Evolutionary conservation across 192 early-diverging fungal species (phyloP).

Genomic region (Glomus cerebriforme): DNA sequence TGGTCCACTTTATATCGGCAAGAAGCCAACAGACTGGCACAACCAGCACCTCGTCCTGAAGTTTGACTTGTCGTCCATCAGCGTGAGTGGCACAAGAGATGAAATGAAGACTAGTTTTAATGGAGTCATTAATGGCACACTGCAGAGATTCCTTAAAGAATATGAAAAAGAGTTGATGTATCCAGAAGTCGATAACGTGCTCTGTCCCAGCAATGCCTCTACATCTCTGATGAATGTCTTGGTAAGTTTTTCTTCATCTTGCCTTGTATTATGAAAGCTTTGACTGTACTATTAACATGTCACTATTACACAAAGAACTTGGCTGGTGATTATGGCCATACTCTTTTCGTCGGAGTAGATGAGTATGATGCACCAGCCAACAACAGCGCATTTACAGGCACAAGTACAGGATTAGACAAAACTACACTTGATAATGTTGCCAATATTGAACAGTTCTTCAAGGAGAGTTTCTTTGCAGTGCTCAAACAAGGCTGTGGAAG

Average conservation of each 20-base stretch:
- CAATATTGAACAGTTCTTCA: constrained; percentile 37
- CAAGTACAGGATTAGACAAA: constrained; percentile 28
- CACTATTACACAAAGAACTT: constrained; percentile 32
- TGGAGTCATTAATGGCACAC: neutral
- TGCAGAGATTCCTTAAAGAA: constrained; percentile 25
- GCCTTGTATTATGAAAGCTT: constrained; percentile 9
- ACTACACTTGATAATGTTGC: constrained; percentile 28
- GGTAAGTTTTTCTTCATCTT: constrained; percentile 22
- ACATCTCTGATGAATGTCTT: constrained; percentile 20
- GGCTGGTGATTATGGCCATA: constrained; percentile 35
- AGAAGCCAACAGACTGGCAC: constrained; percentile 35
- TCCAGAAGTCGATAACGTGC: constrained; percentile 28
- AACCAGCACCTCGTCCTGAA: constrained; percentile 43
- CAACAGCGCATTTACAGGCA: constrained; percentile 37
- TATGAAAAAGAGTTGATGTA: constrained; percentile 28
- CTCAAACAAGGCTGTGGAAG: constrained; percentile 39
- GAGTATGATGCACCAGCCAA: constrained; percentile 41
- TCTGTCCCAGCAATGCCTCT: constrained; percentile 15
- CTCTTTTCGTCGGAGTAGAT: constrained; percentile 42
- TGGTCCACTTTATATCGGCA: constrained; percentile 42
- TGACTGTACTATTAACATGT: constrained; percentile 23
- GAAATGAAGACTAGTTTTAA: constrained; percentile 28
- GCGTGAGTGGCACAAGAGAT: constrained; percentile 27
- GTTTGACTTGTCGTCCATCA: constrained; percentile 40
- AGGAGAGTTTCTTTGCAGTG: constrained; percentile 38